Percentiles rank a stretch among this genome's conserved stretches.
Evolutionary conservation across 164 flowering plant species (phyloP).

Genomic region (Kingdonia uniflora): DNA sequence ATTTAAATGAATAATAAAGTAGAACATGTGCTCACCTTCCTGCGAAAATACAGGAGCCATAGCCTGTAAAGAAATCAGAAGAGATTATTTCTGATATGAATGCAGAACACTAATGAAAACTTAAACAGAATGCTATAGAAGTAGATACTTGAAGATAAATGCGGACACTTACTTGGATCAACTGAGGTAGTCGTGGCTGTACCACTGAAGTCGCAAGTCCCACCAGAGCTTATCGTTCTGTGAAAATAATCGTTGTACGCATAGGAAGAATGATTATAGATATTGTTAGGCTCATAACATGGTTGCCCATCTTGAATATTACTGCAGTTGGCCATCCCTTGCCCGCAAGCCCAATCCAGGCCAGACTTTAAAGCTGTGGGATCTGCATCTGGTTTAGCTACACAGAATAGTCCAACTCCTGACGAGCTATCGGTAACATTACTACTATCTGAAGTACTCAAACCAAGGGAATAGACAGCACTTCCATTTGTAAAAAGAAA

Average conservation of each 20-base stretch:
- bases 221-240: slow-evolving; percentile 53
- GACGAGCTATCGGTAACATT: slow-evolving; percentile 31
- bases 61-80: slow-evolving; percentile 33
- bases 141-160: background rate
- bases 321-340: slow-evolving; percentile 65
- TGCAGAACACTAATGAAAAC: too few relatives aligned
- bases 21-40: slow-evolving; percentile 44
- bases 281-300: slow-evolving; percentile 56
- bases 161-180: slow-evolving; percentile 72
- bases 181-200: slow-evolving; percentile 46
- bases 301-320: slow-evolving; percentile 73
- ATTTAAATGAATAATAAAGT: background rate
- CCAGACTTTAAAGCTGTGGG: slow-evolving; percentile 46
- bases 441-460: slow-evolving; percentile 14
- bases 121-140: too few relatives aligned
- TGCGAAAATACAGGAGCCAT: slow-evolving; percentile 48
- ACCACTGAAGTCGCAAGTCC: slow-evolving; percentile 82
- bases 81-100: too few relatives aligned
- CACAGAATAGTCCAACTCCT: slow-evolving; percentile 35
- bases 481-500: slow-evolving; percentile 46
- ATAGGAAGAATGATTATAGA: slow-evolving; percentile 73
- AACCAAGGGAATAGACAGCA: slow-evolving; percentile 38
- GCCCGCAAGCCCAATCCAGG: slow-evolving; percentile 93
- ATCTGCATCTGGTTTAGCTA: slow-evolving; percentile 57
- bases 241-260: slow-evolving; percentile 92